These are phyloP conservation scores for Pilaira anomala DNA, from an alignment of 192 early-diverging fungal genomes.

Conservation along the genomic window DNA sequence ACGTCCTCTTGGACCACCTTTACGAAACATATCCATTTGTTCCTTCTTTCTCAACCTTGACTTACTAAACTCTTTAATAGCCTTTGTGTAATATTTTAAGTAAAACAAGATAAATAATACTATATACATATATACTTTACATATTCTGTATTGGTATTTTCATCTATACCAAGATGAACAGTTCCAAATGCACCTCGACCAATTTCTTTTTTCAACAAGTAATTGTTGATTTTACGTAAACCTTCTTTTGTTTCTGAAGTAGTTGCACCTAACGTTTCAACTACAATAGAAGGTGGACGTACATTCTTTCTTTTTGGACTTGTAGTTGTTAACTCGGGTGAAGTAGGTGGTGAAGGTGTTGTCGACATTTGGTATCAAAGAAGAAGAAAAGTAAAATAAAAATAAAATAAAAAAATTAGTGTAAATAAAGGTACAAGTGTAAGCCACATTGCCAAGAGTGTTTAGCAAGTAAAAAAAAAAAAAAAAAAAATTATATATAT, in stretches of 20 bases:
- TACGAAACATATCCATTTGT: constrained; percentile 51
- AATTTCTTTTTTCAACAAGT: constrained; percentile 69
- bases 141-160: constrained; percentile 48
- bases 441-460: background rate
- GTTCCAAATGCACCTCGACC: constrained; percentile 89
- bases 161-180: constrained; percentile 73
- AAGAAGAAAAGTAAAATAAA: background rate
- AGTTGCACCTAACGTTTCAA: constrained; percentile 55
- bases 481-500: background rate
- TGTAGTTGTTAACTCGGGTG: background rate
- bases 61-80: constrained; percentile 95
- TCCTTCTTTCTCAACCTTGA: constrained; percentile 72
- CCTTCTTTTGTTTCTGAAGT: constrained; percentile 70
- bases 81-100: no score
- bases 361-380: background rate
- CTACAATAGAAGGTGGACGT: constrained; percentile 36
- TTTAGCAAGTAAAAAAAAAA: background rate
- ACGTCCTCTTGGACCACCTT: constrained; percentile 42
- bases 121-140: constrained; percentile 37
- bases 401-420: no score
- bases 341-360: constrained; percentile 3
- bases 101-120: constrained; percentile 3
- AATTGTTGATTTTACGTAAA: constrained; percentile 77
- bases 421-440: no score
- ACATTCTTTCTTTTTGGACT: constrained; percentile 2